These are phyloP conservation scores for Selaginella tamariscina DNA, from an alignment of 75 land plant genomes.

Conservation along the genomic window DNA sequence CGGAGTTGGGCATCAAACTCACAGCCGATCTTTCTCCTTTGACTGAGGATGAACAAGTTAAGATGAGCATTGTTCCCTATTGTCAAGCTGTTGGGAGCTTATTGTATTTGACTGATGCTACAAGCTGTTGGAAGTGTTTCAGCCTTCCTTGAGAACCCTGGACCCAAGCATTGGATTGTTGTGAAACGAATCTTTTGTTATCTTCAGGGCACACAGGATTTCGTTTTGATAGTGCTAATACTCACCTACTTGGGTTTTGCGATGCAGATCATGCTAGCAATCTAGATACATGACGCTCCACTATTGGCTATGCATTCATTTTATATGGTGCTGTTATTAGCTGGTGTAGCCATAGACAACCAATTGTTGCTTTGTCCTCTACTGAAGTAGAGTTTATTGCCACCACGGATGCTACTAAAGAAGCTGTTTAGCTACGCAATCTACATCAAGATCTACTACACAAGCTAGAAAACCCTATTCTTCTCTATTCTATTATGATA, in stretches of 20 bases:
- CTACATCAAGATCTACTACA: background rate
- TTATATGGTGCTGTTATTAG: background rate
- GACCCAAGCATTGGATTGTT: slow-evolving; percentile 7
- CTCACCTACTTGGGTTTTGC: background rate
- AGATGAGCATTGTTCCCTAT: background rate
- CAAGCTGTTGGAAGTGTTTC: background rate
- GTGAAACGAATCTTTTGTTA: slow-evolving; percentile 7
- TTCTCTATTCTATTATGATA: background rate
- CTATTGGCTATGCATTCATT: slow-evolving; percentile 4
- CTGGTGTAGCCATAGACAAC: background rate
- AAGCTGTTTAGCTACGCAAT: background rate
- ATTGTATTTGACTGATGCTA: background rate
- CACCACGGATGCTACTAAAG: background rate
- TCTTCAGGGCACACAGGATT: background rate
- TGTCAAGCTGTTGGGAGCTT: background rate
- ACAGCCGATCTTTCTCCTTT: background rate
- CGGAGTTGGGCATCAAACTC: background rate
- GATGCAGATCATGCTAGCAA: slow-evolving; percentile 7
- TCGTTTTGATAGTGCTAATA: background rate
- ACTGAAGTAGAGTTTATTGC: slow-evolving; percentile 1
- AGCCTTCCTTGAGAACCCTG: background rate
- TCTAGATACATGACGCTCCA: background rate
- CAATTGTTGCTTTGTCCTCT: background rate
- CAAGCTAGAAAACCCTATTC: background rate
- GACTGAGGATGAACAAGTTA: background rate